Evolutionary conservation across 202 grass and related monocot genomes (phyloP), one percentile per base, ranked within the genome.

Genomic region (Panicum hallii): DNA sequence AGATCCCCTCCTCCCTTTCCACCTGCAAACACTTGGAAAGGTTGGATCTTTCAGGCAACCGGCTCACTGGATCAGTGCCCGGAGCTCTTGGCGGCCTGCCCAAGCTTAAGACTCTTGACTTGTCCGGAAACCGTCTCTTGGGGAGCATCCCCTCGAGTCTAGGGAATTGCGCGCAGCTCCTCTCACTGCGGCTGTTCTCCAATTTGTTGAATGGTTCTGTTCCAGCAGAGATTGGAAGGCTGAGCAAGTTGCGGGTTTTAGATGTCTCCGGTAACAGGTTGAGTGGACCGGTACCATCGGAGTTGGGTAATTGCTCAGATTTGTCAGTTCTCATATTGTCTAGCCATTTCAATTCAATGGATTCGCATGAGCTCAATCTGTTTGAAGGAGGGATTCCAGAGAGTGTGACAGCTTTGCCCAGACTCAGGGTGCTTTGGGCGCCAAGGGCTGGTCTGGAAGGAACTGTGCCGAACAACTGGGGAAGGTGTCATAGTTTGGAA

Each of bases 1-100:
- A 88, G 85, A 89, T 98, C 83, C 89, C 90, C 0, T 53, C 26
- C 71, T 85, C 85, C 42, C 74, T 98, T 43, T 83, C 87, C 15
- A 49, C 57, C 62, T 93, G 83, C 87, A 53, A 49, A 43, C 74
- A 28, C 71, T 80, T 98, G 69, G 76, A 87, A 60, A 90, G 72
- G 79, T 32, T 95, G 75, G 85, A 98, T 87, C 90, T 98, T 74
- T 94, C 95, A 1, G 84, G 92, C 73, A 98, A 98, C 77, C 90
- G 69, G 38, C 76, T 98, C 89, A 85, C 43, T 45, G 90, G 93
- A 32, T 69, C 81, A 20, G 79, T 89, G 72, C 83, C 83, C 0
- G 20, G 15, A 71, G 48, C 7, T 44, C 55, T 89, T 77, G 78
- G 72, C 20, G 41, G 19, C 63, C 26, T 93, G 83, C 20, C 41